These are phyloP conservation scores for Erodium trifolium DNA, from an alignment of 441 rosid species.

Conservation along the genomic window DNA sequence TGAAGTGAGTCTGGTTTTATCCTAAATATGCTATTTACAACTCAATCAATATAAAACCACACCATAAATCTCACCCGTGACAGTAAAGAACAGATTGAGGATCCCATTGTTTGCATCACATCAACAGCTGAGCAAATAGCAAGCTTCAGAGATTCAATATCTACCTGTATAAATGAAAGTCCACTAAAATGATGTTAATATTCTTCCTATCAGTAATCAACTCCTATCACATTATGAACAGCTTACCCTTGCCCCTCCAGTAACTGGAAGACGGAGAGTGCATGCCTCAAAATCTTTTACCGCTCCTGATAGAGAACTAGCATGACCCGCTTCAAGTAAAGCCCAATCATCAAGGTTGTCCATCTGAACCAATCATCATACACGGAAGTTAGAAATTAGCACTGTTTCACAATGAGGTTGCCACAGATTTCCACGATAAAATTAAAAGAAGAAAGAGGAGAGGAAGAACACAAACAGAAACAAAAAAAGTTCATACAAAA, in stretches of 20 bases:
- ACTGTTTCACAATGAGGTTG: background rate
- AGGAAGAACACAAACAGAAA: no score
- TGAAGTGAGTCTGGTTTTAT: no score
- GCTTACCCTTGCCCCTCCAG: conserved; percentile 77
- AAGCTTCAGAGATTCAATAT: conserved; percentile 56
- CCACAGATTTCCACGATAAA: conserved; percentile 13
- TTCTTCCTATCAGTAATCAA: conserved; percentile 21
- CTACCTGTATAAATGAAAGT: conserved; percentile 45
- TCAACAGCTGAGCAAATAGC: conserved; percentile 85
- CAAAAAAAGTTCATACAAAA: no score
- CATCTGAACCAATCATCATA: conserved; percentile 44
- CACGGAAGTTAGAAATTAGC: conserved; percentile 23
- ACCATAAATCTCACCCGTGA: conserved; percentile 48
- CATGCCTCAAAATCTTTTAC: conserved; percentile 80
- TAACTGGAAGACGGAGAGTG: conserved; percentile 83
- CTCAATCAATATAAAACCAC: background rate
- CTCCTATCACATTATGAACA: conserved; percentile 11
- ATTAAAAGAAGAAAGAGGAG: background rate
- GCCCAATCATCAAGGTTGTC: conserved; percentile 77
- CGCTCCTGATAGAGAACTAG: conserved; percentile 64
- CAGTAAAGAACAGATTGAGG: conserved; percentile 55
- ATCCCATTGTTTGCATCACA: conserved; percentile 84
- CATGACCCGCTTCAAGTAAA: conserved; percentile 67
- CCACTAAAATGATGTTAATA: conserved; percentile 18
- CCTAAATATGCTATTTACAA: background rate